These are phyloP conservation scores for Fusarium nematophilum DNA, from an alignment of 2,329 filamentous ascomycete genomes.

Conservation along the genomic window DNA sequence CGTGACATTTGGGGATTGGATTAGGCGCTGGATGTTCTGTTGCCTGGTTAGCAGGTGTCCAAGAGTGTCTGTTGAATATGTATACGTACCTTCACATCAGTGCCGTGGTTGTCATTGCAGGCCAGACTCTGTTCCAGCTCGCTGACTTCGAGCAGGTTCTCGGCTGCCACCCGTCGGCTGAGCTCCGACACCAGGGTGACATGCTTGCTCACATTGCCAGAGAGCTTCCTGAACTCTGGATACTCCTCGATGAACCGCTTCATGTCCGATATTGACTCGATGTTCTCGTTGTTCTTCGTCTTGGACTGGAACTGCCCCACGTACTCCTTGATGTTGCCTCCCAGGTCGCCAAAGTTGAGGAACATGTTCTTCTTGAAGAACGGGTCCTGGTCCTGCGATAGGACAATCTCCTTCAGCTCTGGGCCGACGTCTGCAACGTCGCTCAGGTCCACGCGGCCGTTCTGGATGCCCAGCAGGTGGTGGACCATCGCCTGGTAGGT, in stretches of 20 bases:
- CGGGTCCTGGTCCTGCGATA: slow-evolving; percentile 96
- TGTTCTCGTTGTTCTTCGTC: slow-evolving; percentile 95
- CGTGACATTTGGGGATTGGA: slow-evolving; percentile 82
- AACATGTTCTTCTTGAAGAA: slow-evolving; percentile 99
- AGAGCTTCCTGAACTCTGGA: slow-evolving; percentile 95
- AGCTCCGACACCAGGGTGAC: slow-evolving; percentile 95
- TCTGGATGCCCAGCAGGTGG: slow-evolving; percentile 91
- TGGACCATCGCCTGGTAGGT: slow-evolving; percentile 99
- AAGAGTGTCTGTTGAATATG: neutral
- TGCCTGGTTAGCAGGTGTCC: slow-evolving; percentile 35
- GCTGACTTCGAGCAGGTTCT: slow-evolving; percentile 93
- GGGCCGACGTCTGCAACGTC: slow-evolving; percentile 85
- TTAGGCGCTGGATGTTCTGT: slow-evolving; percentile 85
- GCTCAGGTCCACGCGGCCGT: slow-evolving; percentile 91
- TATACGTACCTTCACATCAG: slow-evolving; percentile 82
- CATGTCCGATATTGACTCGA: slow-evolving; percentile 98
- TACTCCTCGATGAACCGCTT: slow-evolving; percentile 99
- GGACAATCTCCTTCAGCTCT: slow-evolving; percentile 91
- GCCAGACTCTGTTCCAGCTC: slow-evolving; percentile 97
- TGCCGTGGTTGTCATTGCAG: slow-evolving; percentile 93
- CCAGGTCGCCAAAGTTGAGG: slow-evolving; percentile 94
- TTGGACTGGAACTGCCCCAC: slow-evolving; percentile 98
- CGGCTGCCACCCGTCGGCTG: slow-evolving; percentile 85
- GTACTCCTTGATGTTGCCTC: slow-evolving; percentile 97
- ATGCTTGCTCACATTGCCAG: slow-evolving; percentile 98